Evolutionary conservation across 2,329 filamentous ascomycete species (phyloP), one percentile per base, ranked within the genome.

Genomic region (Aspergillus pseudoterreus): DNA sequence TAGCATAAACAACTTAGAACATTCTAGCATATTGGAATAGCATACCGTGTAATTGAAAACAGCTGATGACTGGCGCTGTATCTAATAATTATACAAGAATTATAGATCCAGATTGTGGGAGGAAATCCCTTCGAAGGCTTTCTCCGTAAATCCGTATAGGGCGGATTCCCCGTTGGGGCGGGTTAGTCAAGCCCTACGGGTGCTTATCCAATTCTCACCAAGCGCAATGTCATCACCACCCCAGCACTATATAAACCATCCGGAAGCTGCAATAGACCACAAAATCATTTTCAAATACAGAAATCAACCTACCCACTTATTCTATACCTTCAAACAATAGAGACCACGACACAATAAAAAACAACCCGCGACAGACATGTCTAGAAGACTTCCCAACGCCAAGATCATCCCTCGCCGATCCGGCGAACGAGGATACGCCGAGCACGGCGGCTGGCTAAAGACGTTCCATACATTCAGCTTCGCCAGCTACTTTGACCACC

Each of bases 401-500:
- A 88, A 87, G 63, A 87, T 95, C 74, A 82, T 81, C 35, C 86
- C 86, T 48, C 88, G 91, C 57, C 83, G 82, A 52, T 94, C 88
- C 60, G 76, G 78, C 53, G 78, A 81, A 42, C 82, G 91, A 47
- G 90, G 90, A 30, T 87, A 92, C 70, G 81, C 83, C 33, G 83
- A 95, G 68, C 88, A 95, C 69, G 89, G 87, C 72, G 89, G 87
- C 70, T 95, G 90, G 90, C 82, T 95, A 8, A 87, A 92, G 74
- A 86, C 86, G 6, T 94, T 88, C 74, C 90, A 95, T 76, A 89
- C 86, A 57, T 95, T 95, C 77, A 86, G 82, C 63, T 95, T 95
- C 71, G 88, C 88, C 39, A 78, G 72, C 36, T 85, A 85, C 73
- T 84, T 85, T 69, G 80, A 90, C 65, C 85, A 87, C 2, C 68